phyloP scores from a whole-genome alignment of 225 moss, liverwort and hornwort genomes.

The Anthoceros angustus region DNA sequence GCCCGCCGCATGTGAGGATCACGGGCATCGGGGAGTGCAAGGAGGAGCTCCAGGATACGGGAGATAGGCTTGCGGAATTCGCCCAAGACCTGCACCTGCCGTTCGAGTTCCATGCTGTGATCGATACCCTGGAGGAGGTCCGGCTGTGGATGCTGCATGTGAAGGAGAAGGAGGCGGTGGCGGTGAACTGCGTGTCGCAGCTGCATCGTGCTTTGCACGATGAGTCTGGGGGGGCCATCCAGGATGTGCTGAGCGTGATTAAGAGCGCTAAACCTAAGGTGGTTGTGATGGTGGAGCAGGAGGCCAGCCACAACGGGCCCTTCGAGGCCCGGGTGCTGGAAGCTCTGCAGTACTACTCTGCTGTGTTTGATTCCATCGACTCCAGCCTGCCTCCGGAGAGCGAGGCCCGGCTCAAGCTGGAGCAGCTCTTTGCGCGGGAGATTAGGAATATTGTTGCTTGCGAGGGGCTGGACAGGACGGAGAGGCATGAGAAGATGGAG shows the following conservation, averaged over 20 bases:
- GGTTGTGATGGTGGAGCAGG: slow-evolving; percentile 81
- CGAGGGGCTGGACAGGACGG: slow-evolving; percentile 68
- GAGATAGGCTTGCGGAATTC: slow-evolving; percentile 80
- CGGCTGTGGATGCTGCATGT: slow-evolving; percentile 97
- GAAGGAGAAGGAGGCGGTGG: slow-evolving; percentile 86
- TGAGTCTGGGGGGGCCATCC: slow-evolving; percentile 37
- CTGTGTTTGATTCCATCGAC: slow-evolving; percentile 79
- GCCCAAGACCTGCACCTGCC: slow-evolving; percentile 75
- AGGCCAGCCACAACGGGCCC: slow-evolving; percentile 75
- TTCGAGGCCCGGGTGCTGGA: slow-evolving; percentile 69
- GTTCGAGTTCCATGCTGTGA: slow-evolving; percentile 77
- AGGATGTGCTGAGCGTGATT: slow-evolving; percentile 53
- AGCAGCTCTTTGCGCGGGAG: slow-evolving; percentile 80
- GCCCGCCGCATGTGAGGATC: slow-evolving; percentile 81
- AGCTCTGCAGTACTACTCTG: slow-evolving; percentile 76
- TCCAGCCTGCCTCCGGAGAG: slow-evolving; percentile 53
- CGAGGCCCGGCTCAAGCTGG: slow-evolving; percentile 58
- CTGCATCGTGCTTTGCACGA: slow-evolving; percentile 74
- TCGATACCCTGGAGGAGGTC: slow-evolving; percentile 89
- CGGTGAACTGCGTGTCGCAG: slow-evolving; percentile 73
- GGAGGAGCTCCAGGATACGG: slow-evolving; percentile 90
- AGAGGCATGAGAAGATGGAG: slow-evolving; percentile 53
- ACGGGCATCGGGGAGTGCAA: slow-evolving; percentile 92
- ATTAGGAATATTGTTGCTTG: slow-evolving; percentile 82
- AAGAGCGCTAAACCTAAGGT: slow-evolving; percentile 71